A percentile compares a stretch with the other conserved stretches of the same genome.
Conservation (phyloP, 441 rosid genomes). For the Daphne laureola region DNA sequence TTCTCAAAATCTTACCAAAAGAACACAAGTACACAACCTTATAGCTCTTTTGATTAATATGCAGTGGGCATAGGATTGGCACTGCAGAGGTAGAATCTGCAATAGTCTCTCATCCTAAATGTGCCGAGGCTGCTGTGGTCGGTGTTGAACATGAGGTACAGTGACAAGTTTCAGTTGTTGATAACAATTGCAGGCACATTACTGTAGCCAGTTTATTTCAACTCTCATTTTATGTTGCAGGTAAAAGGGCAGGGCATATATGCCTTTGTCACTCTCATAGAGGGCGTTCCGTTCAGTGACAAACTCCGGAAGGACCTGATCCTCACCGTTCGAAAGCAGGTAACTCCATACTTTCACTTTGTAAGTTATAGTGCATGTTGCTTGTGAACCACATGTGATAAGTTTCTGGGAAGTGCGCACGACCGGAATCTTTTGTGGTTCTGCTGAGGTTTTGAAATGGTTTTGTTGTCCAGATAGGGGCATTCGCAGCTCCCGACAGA, state of each 20-base stretch:
- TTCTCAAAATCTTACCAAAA: too few species aligned
- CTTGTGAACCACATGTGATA: too few species aligned
- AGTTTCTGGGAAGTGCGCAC: too few species aligned
- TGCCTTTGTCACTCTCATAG: slow-evolving; percentile 88
- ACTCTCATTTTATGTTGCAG: slow-evolving; percentile 27
- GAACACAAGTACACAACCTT: too few species aligned
- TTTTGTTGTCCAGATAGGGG: slow-evolving; percentile 59
- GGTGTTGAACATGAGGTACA: slow-evolving; percentile 92
- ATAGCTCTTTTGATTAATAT: slow-evolving; percentile 2
- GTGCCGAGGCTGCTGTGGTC: slow-evolving; percentile 97
- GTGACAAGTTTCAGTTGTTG: not conserved
- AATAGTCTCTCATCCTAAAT: slow-evolving; percentile 85
- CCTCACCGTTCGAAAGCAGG: slow-evolving; percentile 73
- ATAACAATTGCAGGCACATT: slow-evolving; percentile 1
- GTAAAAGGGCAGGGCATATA: slow-evolving; percentile 93
- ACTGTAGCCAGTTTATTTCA: slow-evolving; percentile 2
- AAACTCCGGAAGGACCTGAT: slow-evolving; percentile 71
- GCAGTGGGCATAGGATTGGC: slow-evolving; percentile 96
- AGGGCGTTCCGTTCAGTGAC: slow-evolving; percentile 70
- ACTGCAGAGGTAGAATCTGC: slow-evolving; percentile 99
- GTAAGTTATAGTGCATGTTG: too few species aligned
- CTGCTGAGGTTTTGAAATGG: not conserved
- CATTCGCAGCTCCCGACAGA: slow-evolving; percentile 91
- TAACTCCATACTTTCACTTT: slow-evolving; percentile 4
- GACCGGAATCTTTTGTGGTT: too few species aligned